Base-by-base conservation (phyloP, 2,329 filamentous ascomycete genomes). In the Apiospora phragmitis region DNA sequence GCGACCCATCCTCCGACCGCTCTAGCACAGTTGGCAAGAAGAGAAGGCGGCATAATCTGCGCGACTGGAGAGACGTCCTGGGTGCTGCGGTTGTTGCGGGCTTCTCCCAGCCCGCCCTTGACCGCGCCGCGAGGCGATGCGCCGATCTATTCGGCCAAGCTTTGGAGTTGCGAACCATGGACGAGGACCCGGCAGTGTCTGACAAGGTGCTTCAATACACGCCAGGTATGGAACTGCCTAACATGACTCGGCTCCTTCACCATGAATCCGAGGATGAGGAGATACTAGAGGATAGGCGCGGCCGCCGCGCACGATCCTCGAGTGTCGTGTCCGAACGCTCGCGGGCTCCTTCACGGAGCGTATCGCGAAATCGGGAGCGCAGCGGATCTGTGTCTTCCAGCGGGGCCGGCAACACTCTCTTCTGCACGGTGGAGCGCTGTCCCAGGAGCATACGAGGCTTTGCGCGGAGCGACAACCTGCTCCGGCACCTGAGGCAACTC, bases 11-110 rank as follows among this genome's bases (percentile, higher is more conserved):
- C 3, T 41, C 71, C 1, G 59, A 66, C 18, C 43, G 67, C 21
- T 32, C 43, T 45, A 42, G 45, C 9, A 29, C 38, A 1, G 67
- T 55, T 9, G 21, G 59, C 35, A 32, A 73, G 71, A 55, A 75
- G 59, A 68, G 62, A 71, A 55, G 68, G 70, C 75, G 72, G 69
- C 75, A 77, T 45, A 77, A 78, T 38, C 18, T 90, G 16, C 88
- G 93, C 29, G 93, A 97, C 81, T 98, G 95, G 95, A 92, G 90
- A 74, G 93, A 97, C 74, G 88, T 98, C 1, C 82, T 98, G 38
- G 93, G 93, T 0, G 86, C 94, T 0, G 95, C 95, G 3, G 88
- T 93, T 0, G 82, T 97, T 67, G 88, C 88, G 1, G 94, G 93
- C 0, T 95, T 94, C 81, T 84, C 92, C 1, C 80, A 85, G 0